Evolutionary conservation across 2,329 filamentous ascomycete genomes (phyloP), one percentile per base, ranked within the genome.

Genomic region (Verticillium alfalfae): DNA sequence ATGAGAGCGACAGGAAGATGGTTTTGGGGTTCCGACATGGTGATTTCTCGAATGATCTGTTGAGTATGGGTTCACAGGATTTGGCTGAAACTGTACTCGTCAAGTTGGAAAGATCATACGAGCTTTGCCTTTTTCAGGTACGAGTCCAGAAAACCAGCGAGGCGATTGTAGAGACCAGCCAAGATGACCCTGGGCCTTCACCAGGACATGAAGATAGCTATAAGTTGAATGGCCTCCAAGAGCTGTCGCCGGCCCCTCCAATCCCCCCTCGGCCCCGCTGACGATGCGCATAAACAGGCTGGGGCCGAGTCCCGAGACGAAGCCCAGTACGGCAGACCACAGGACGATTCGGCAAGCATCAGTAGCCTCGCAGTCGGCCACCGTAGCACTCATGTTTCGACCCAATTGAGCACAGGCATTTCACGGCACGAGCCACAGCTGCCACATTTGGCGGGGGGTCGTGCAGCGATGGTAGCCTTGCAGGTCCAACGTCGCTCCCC

Each of bases 1-100:
- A 75, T 87, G 63, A 72, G 65, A 9, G 64, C 66, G 5, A 66
- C 58, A n/a, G 34, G 18, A 10, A 5, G 34, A 52, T n/a, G 3
- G 8, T 2, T 26, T 9, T 31, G 12, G 10, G 26, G n/a, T 49
- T 31, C 22, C 18, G 45, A 38, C 34, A 57, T 37, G 15, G n/a
- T 4, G 16, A 15, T 15, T 13, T 3, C 36, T n/a, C 5, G 31
- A 34, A 31, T 31, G 54, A 36, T 8, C 5, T 34, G 36, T 7
- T 37, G 36, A 37, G 8, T 37, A 9, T 2, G 36, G 13, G 26
- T 31, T 13, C 36, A 37, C 36, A 31, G 36, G 36, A 2, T 37
- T 37, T 37, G 36, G 13, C 26, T 37, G 36, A 37, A 37, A 37
- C 36, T 36, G 49, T 56, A 8, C 31, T 16, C 37, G 9, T 55